Evolutionary conservation across 2,329 filamentous ascomycete species (phyloP), one percentile per base, ranked within the genome.

Genomic region (Thermochaetoides dissita): DNA sequence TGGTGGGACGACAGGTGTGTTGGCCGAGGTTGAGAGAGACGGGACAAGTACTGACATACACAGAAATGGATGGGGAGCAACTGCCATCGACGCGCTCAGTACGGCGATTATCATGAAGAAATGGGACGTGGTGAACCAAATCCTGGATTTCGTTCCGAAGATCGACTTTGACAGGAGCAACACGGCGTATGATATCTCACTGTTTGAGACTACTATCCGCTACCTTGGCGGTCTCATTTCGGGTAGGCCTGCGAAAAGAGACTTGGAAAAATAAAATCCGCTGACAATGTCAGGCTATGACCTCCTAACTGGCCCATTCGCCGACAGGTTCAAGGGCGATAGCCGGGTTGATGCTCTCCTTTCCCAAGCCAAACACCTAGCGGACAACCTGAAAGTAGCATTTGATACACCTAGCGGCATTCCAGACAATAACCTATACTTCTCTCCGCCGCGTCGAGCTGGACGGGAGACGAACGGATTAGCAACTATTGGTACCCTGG

Each of bases 151-250:
- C 55, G 72, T 94, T 37, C 71, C 76, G 0, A 72, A 62, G 0
- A 80, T 93, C 53, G 67, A 93, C 59, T 94, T 84, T 55, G 71
- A 71, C 35, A 64, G 34, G 34, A 35, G 10, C 9, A 11, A 67
- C 8, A 83, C 80, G 1, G 54, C 66, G 2, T 60, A 67, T 1
- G 61, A 67, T 8, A 76, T 94, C 38, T 89, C 81, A 33, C 62
- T 94, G 7, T 94, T 94, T 54, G 87, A 94, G 62, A 93, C 85
- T 0, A 94, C 84, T 0, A 94, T 94, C 55, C 79, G 87, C 29
- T 94, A 94, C 54, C 64, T 94, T 1, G 87, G 76, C 8, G 87
- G 86, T 10, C 68, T 94, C 53, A 57, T 94, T 7, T 83, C 86
- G 2, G 84, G 79, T 72, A 53, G 48, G 52, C 39, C 3, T 5